Percentiles rank a stretch among this genome's conserved stretches.
phyloP scores from a whole-genome alignment of 352 stramenopile genomes.

The Phytophthora sansomeana region DNA sequence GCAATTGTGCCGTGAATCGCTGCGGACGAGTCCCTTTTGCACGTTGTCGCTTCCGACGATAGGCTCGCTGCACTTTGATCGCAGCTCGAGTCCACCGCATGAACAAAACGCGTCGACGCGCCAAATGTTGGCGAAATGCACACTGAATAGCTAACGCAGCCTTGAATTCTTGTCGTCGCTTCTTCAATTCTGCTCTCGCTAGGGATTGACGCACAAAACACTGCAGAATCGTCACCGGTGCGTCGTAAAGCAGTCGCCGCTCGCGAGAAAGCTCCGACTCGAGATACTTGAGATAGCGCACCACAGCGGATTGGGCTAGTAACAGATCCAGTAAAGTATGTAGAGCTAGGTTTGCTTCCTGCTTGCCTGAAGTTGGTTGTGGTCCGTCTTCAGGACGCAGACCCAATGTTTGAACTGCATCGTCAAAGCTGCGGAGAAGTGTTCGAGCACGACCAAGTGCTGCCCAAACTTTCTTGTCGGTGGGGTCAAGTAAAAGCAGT shows the following conservation, averaged over 20 bases:
- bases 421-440: slow-evolving; percentile 25
- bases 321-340: slow-evolving; percentile 31
- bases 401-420: background rate
- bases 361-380: background rate
- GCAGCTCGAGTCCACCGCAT: slow-evolving; percentile 61
- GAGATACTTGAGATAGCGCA: slow-evolving; percentile 69
- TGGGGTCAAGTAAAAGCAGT: slow-evolving; percentile 46
- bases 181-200: slow-evolving; percentile 37
- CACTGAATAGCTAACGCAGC: slow-evolving; percentile 69
- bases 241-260: slow-evolving; percentile 22
- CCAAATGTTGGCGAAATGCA: slow-evolving; percentile 71
- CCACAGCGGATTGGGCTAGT: slow-evolving; percentile 39
- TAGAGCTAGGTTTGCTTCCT: slow-evolving; percentile 17
- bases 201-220: slow-evolving; percentile 49
- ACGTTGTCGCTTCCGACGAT: slow-evolving; percentile 52
- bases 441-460: slow-evolving; percentile 23
- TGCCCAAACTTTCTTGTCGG: slow-evolving; percentile 33
- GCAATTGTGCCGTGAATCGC: slow-evolving; percentile 55
- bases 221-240: slow-evolving; percentile 48
- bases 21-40: slow-evolving; percentile 49
- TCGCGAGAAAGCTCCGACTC: slow-evolving; percentile 39
- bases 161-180: slow-evolving; percentile 38
- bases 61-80: slow-evolving; percentile 64
- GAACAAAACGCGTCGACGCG: slow-evolving; percentile 55
- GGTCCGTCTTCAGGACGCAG: slow-evolving; percentile 6